These are phyloP conservation scores for Lichtheimia corymbifera DNA, from an alignment of 371 early-diverging fungal genomes.

Conservation along the genomic window DNA sequence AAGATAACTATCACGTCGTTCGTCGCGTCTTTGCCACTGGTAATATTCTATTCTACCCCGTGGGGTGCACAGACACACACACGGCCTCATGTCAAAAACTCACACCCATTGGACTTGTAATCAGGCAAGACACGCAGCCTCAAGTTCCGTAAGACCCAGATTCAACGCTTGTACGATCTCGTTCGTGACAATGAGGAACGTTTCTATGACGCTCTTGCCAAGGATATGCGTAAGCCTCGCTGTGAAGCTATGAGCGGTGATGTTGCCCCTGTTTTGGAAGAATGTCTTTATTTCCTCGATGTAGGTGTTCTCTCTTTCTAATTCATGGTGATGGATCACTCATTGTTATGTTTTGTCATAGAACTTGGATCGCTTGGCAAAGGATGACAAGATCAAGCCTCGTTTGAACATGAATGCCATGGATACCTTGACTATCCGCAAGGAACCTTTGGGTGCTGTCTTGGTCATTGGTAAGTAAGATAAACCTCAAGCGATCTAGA, in stretches of 20 bases:
- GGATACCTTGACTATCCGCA: slow-evolving; percentile 57
- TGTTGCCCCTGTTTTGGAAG: slow-evolving; percentile 58
- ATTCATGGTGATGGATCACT: neutral
- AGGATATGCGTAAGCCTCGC: slow-evolving; percentile 70
- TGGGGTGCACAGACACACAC: neutral
- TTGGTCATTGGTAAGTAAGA: slow-evolving; percentile 47
- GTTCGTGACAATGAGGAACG: slow-evolving; percentile 67
- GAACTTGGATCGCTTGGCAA: slow-evolving; percentile 64
- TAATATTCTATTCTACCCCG: slow-evolving; percentile 8
- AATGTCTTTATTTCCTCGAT: slow-evolving; percentile 47
- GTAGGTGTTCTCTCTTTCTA: too few relatives aligned
- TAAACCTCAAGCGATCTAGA: neutral
- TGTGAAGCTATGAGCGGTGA: slow-evolving; percentile 63
- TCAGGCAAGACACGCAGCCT: slow-evolving; percentile 50
- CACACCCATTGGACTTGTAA: neutral
- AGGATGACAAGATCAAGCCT: slow-evolving; percentile 49
- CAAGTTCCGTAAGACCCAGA: slow-evolving; percentile 68
- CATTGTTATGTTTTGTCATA: slow-evolving; percentile 14
- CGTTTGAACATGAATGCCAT: slow-evolving; percentile 27
- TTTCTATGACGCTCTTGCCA: slow-evolving; percentile 58
- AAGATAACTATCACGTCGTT: slow-evolving; percentile 35
- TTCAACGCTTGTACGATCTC: slow-evolving; percentile 64
- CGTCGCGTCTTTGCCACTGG: slow-evolving; percentile 39
- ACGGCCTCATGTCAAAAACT: neutral
- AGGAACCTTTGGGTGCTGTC: slow-evolving; percentile 80